A percentile compares a stretch with the other conserved stretches of the same genome.
Conservation (phyloP, 306 rosid genomes). For the Prunus mume region DNA sequence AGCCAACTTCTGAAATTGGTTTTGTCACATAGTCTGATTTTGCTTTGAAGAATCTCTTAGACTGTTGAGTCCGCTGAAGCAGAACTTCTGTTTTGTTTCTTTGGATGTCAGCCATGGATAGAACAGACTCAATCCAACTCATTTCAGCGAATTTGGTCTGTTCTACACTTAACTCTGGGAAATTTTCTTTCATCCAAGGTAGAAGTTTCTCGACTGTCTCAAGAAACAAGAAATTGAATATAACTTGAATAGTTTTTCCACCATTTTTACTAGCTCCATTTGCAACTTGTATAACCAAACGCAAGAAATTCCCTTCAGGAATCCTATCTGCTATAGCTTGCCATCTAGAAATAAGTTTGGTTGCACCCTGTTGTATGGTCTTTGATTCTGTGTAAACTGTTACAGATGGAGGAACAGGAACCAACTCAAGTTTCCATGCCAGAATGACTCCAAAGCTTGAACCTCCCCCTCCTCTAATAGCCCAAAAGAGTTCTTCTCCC, state of each 20-base stretch:
- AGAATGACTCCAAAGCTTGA: constrained; percentile 60
- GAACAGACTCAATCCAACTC: constrained; percentile 65
- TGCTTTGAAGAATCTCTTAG: constrained; percentile 49
- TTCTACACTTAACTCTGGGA: constrained; percentile 64
- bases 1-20: constrained; percentile 45
- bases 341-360: constrained; percentile 41
- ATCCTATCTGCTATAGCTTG: constrained; percentile 40
- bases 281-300: constrained; percentile 34
- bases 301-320: constrained; percentile 43
- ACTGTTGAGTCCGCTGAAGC: constrained; percentile 35
- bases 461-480: constrained; percentile 68
- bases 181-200: constrained; percentile 29
- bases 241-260: constrained; percentile 36
- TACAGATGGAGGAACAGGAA: constrained; percentile 43
- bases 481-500: constrained; percentile 80
- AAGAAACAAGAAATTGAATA: constrained; percentile 46
- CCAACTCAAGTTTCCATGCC: constrained; percentile 57
- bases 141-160: constrained; percentile 40
- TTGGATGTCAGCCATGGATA: too few species aligned
- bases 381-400: constrained; percentile 44
- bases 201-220: constrained; percentile 33
- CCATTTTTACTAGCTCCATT: constrained; percentile 26
- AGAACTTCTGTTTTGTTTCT: constrained; percentile 56
- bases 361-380: constrained; percentile 44
- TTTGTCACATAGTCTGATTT: constrained; percentile 61